Evolutionary conservation across 352 stramenopile genomes (phyloP), one percentile per base, ranked within the genome.

Genomic region (Phytophthora citrophthora): DNA sequence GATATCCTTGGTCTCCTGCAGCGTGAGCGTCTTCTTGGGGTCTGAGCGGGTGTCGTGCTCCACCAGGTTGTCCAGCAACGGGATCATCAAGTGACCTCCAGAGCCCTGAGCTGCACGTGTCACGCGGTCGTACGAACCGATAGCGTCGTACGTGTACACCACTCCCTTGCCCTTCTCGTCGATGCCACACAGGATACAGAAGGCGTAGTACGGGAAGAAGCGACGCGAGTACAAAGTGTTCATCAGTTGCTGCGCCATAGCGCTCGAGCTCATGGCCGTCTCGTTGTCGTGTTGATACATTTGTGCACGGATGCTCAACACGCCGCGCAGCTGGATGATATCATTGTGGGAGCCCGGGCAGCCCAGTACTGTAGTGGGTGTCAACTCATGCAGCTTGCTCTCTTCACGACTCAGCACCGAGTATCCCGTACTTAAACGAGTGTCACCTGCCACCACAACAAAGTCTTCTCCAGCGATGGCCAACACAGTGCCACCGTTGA

Each of bases 161-260:
- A 82, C 93, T 15, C 97, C 97, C 64, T 98, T 98, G 38, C 97
- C 96, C 46, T 99, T 81, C 47, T 94, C 88, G 76, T 99, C 97
- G 38, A 99, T 90, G 18, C 98, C 97, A 24, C 89, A 95, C 15
- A 99, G 78, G 55, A 99, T 95, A 72, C 98, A 99, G 76, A 99
- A 99, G 29, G 96, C 91, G 74, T 99, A 99, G 82, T 99, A 99
- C 26, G 98, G 98, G 82, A 99, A 99, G 77, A 99, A 99, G 34
- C 98, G 90, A 18, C 91, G 86, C 79, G 95, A 97, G 82, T 99
- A 99, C 15, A 99, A 83, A 51, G 97, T 99, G 73, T 98, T 99
- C 63, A 93, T 94, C 31, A 99, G 82, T 81, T 99, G 89, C 81
- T 99, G 98, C 51, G 97, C 91, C 54, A 98, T 89, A 27, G 89